Base-by-base conservation (phyloP, 2,329 filamentous ascomycete genomes). In the Chalaropsis ovoidea region DNA sequence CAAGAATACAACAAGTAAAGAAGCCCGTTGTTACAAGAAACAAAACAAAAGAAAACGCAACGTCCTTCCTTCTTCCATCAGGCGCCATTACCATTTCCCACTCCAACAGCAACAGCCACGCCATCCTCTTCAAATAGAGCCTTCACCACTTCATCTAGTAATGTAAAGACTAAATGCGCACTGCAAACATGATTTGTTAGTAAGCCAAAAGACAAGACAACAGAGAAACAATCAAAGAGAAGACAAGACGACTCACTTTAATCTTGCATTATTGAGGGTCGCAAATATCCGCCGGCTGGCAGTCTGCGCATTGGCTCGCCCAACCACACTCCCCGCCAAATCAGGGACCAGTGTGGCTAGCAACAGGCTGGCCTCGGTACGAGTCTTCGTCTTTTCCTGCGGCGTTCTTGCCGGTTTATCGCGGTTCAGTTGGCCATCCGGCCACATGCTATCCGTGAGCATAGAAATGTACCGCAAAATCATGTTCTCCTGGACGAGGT, bases 301-400 rank as follows among this genome's bases (percentile, higher is more conserved):
- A 65, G 87, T 88, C 74, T 95, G 89, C 17, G 95, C 94, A 77
- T 99, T 99, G 54, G 87, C 83, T 71, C 91, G 83, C 3, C 94
- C 94, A 17, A 99, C 95, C 6, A 99, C 95, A 75, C 89, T 96
- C 7, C 88, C 91, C 8, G 90, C 93, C 66, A 99, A 74, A 74
- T 99, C 94, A 1, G 94, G 94, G 22, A 99, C 81, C 62, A 99
- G 81, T 10, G 91, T 95, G 10, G 88, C 90, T 61, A 99, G 80
- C 80, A 97, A 89, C 27, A 96, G 77, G 67, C 88, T 90, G 6
- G 95, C 94, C 75, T 97, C 94, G 8, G 86, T 89, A 68, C 89
- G 82, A 68, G 88, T 95, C 74, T 86, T 87, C 62, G 85, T 82
- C 76, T 90, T 94, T 71, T 97, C 89, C 1, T 82, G 81, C 2